Evolutionary conservation across 352 stramenopile genomes (phyloP), one percentile per base, ranked within the genome.

Genomic region (Phytophthora sp.): DNA sequence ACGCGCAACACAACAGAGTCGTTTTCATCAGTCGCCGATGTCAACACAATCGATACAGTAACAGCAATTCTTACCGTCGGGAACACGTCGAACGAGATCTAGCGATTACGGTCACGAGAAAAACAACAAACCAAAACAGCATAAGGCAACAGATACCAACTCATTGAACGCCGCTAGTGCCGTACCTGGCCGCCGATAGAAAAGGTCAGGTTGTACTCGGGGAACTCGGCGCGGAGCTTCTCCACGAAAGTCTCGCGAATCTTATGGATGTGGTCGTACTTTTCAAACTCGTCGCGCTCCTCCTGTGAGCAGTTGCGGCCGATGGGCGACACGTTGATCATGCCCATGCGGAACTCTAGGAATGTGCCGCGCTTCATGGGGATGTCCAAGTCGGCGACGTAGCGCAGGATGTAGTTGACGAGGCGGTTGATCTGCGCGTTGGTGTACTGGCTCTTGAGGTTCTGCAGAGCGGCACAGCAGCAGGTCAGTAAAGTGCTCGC

Each of bases 261-360:
- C 70, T 93, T 85, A 76, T 96, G 79, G 30, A 94, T 88, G 61
- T 98, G 79, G 77, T 99, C 97, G 76, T 98, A 99, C 66, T 97
- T 80, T 82, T 99, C 97, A 62, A 99, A 99, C 31, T 94, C 97
- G 65, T 99, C 93, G 45, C 97, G 91, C 84, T 99, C 97, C 51
- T 98, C 92, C 58, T 97, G 92, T 45, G 94, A 98, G 84, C 97
- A 99, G 84, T 99, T 99, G 41, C 97, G 91, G 44, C 97, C 97
- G 65, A 99, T 99, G 28, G 97, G 97, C 53, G 94, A 99, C 64
- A 99, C 96, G 82, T 99, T 99, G 59, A 99, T 93, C 97, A 99
- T 99, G 7, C 97, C 97, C 71, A 95, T 98, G 58, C 97, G 91
- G 80, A 99, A 99, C 85, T 99, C 97, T 50, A 99, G 86, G 74